Evolutionary conservation across 1,284 basidiomycete genomes (phyloP), one percentile per base, ranked within the genome.

Genomic region (Singerocomus inundabilis): DNA sequence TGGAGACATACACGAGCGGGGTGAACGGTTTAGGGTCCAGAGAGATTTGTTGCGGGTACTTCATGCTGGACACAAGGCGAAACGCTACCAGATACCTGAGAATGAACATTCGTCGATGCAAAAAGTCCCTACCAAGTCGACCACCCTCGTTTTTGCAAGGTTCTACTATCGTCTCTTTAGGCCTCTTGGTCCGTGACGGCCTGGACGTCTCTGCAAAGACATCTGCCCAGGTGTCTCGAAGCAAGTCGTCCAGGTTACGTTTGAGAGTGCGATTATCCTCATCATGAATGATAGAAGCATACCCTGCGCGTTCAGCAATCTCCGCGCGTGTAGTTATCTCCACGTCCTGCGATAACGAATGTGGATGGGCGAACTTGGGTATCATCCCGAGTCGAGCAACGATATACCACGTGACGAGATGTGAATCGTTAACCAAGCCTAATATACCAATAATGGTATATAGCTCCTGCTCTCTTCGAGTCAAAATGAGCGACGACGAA

Each of bases 21-120:
- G 71, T 71, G n/a, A 64, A 66, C 13, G 73, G 71, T 49, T 70
- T 73, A 0, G 72, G 72, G 8, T 64, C 57, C 7, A 79, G 57
- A 25, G 67, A 73, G 37, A 80, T 66, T n/a, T 51, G 57, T 21
- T 61, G 60, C 1, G 73, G 68, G 24, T 24, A 37, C 47, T 54
- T 51, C 49, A 40, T 54, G 35, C 66, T 68, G 6, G 79, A 80
- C 8, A 81, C 51, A 16, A 61, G 63, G 18, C 56, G 59, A 25
- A 61, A 63, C 3, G 29, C 57, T 57, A 41, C 21, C 31, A 35
- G 37, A 34, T 37, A 28, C 25, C 31, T 46, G 36, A 48, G 35
- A 40, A 32, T n/a, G 35, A 33, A 41, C 46, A 24, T 18, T 34
- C 1, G 21, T 21, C 12, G 28, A 13, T 10, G 16, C 21, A 33